A percentile compares a stretch with the other conserved stretches of the same genome.
Evolutionary conservation across 2,329 filamentous ascomycete genomes (phyloP).

Genomic region (Stagonosporopsis tanaceti): DNA sequence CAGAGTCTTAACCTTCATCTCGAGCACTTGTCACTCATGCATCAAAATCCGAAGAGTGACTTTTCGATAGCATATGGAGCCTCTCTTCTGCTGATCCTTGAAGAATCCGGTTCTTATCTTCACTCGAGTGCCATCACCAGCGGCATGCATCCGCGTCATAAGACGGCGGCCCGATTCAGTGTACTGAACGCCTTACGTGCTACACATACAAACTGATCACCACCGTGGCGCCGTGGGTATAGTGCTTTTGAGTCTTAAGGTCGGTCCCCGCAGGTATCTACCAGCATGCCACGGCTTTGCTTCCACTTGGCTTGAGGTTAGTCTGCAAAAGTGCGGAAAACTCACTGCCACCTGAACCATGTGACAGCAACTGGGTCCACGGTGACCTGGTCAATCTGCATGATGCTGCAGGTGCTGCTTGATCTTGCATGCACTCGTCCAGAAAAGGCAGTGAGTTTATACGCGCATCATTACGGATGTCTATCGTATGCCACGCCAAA

Average conservation of each 20-base stretch:
- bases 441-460: background rate
- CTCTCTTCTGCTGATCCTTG: background rate
- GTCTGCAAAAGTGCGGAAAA: background rate
- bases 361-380: constrained; percentile 9
- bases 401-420: constrained; percentile 6
- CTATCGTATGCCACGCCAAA: background rate
- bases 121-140: background rate
- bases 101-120: background rate
- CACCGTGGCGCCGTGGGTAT: too few species aligned
- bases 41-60: background rate
- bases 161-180: too few species aligned
- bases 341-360: background rate
- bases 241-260: background rate
- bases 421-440: background rate
- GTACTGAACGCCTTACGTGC: background rate
- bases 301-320: background rate
- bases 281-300: background rate
- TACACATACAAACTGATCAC: background rate
- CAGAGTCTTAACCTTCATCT: background rate
- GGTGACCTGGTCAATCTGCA: constrained; percentile 2
- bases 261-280: background rate
- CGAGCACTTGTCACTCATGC: background rate
- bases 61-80: background rate
- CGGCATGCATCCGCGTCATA: too few species aligned
- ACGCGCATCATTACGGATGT: background rate